A percentile compares a stretch with the other conserved stretches of the same genome.
Conservation (phyloP, 83 land plant genomes). For the Larix sibirica region DNA sequence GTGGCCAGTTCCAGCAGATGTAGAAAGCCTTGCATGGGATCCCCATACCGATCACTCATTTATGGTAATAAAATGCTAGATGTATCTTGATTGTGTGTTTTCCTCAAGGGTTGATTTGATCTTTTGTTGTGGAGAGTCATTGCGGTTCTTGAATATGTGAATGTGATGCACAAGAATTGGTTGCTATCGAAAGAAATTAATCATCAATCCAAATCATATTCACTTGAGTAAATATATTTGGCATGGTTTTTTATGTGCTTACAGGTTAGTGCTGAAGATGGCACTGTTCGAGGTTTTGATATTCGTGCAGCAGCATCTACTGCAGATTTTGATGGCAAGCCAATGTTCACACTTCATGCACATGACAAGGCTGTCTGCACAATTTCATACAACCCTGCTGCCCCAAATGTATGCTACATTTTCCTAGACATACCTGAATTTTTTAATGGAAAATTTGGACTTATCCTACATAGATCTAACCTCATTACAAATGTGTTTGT, state of each 20-base stretch:
- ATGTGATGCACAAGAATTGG: neutral
- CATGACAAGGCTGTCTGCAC: constrained; percentile 94
- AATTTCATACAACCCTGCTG: constrained; percentile 66
- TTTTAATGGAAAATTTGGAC: neutral
- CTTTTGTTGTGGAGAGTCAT: neutral
- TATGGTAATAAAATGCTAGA: constrained; percentile 36
- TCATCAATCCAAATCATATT: neutral
- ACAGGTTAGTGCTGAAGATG: constrained; percentile 95
- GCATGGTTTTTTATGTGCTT: neutral
- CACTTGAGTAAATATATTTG: neutral
- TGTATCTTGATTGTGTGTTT: constrained; percentile 1
- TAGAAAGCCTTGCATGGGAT: constrained; percentile 94
- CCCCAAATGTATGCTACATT: constrained; percentile 60
- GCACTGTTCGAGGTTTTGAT: constrained; percentile 80
- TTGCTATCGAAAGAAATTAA: neutral
- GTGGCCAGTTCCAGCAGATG: constrained; percentile 85
- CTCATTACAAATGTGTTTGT: too few species aligned
- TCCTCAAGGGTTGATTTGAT: neutral
- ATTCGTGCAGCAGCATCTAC: constrained; percentile 55
- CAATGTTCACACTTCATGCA: constrained; percentile 88
- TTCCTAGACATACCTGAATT: neutral
- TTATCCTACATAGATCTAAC: too few species aligned
- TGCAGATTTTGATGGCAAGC: constrained; percentile 36
- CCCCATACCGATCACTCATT: constrained; percentile 80
- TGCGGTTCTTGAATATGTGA: neutral